These are phyloP conservation scores for Aureobasidium pullulans DNA, from an alignment of 2,329 filamentous ascomycete species.

Conservation along the genomic window DNA sequence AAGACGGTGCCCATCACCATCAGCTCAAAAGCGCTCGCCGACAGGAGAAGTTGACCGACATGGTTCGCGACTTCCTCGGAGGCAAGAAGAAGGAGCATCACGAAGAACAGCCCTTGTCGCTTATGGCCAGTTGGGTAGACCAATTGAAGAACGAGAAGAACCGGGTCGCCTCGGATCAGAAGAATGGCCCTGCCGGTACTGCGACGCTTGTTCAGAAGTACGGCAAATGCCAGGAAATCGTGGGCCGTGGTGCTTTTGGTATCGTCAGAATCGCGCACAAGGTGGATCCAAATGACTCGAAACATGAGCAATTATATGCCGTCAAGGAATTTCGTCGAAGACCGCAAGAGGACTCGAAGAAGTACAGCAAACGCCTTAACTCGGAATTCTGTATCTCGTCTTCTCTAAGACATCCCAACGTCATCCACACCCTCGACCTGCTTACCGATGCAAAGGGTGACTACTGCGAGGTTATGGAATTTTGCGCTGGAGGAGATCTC, in stretches of 20 bases:
- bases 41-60: constrained; percentile 89
- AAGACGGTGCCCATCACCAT: constrained; percentile 73
- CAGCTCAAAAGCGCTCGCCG: constrained; percentile 81
- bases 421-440: constrained; percentile 94
- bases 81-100: constrained; percentile 72
- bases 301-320: constrained; percentile 82
- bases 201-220: constrained; percentile 90
- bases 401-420: constrained; percentile 90
- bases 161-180: constrained; percentile 64
- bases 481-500: constrained; percentile 90
- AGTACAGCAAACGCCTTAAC: constrained; percentile 94
- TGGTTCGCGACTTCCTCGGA: constrained; percentile 75
- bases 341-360: constrained; percentile 90
- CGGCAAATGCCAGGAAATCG: constrained; percentile 95
- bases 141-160: constrained; percentile 85
- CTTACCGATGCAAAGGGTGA: constrained; percentile 94
- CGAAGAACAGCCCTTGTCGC: constrained; percentile 72
- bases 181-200: constrained; percentile 64
- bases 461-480: constrained; percentile 99
- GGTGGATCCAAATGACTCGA: constrained; percentile 68
- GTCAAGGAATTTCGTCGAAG: constrained; percentile 96
- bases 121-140: constrained; percentile 95
- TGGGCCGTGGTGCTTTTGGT: constrained; percentile 91
- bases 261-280: constrained; percentile 98
- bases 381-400: constrained; percentile 99